Evolutionary conservation across 1,284 basidiomycete genomes (phyloP).

Genomic region (Cryptococcus hybrid): DNA sequence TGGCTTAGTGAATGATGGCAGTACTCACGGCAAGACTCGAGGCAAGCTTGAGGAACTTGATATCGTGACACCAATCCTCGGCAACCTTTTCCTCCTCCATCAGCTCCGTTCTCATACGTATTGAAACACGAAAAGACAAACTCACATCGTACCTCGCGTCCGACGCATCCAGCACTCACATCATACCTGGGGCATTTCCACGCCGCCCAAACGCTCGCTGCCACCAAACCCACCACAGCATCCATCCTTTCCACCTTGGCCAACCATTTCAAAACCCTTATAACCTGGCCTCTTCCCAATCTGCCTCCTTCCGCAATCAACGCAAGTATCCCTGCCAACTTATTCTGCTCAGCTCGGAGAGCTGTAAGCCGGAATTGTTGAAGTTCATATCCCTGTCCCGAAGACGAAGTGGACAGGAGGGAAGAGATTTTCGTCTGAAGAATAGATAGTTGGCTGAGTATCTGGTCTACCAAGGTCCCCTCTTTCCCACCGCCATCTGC

Average conservation of each 20-base stretch:
- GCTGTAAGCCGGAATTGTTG: constrained; percentile 32
- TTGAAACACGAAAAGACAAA: neutral
- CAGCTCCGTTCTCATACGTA: neutral
- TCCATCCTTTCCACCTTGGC: constrained; percentile 37
- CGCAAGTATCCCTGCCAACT: constrained; percentile 32
- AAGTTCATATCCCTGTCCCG: constrained; percentile 30
- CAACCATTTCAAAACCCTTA: constrained; percentile 44
- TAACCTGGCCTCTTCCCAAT: constrained; percentile 40
- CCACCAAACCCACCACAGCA: constrained; percentile 26
- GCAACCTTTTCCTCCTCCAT: constrained; percentile 9
- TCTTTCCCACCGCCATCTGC: constrained; percentile 19
- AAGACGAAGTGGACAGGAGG: constrained; percentile 19
- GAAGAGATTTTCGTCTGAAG: constrained; percentile 24
- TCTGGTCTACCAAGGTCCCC: constrained; percentile 38
- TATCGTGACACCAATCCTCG: constrained; percentile 29
- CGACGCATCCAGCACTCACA: constrained; percentile 14
- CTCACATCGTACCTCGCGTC: constrained; percentile 29
- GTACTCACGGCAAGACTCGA: constrained; percentile 29
- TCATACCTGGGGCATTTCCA: too few species aligned
- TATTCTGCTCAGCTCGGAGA: constrained; percentile 35
- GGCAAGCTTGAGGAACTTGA: constrained; percentile 35
- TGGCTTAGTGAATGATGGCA: neutral
- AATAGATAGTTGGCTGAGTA: constrained; percentile 34
- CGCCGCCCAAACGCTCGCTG: constrained; percentile 31
- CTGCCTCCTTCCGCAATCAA: constrained; percentile 29